Percentiles rank a stretch among this genome's conserved stretches.
These are phyloP conservation scores for Medicago arabica DNA, from an alignment of 306 rosid genomes.

Conservation along the genomic window DNA sequence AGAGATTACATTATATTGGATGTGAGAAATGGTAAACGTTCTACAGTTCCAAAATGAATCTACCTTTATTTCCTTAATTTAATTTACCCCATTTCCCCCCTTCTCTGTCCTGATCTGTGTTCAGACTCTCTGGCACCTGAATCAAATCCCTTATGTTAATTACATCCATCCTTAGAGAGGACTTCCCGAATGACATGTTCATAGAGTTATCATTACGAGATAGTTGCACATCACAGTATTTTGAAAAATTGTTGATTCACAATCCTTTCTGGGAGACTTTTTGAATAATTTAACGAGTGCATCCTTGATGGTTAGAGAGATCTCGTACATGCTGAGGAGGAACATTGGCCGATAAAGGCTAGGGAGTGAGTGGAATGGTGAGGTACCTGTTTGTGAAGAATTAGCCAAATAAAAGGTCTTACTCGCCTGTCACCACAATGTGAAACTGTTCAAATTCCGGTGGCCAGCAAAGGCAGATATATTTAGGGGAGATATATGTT, in stretches of 20 bases:
- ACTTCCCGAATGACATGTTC: slow-evolving; percentile 12
- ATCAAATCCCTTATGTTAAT: slow-evolving; percentile 3
- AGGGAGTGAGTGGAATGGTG: background rate
- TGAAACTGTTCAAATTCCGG: background rate
- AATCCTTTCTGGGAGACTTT: background rate
- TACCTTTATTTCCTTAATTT: slow-evolving; percentile 37
- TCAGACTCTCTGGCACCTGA: slow-evolving; percentile 22
- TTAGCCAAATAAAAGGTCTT: background rate
- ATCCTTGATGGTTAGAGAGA: background rate
- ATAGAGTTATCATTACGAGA: slow-evolving; percentile 12
- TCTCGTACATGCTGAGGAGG: background rate
- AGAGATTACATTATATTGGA: slow-evolving; percentile 63
- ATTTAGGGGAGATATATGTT: no score
- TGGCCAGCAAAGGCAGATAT: background rate
- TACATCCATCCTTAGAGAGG: slow-evolving; percentile 24
- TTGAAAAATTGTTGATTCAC: background rate
- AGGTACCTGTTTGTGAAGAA: background rate
- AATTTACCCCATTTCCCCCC: background rate
- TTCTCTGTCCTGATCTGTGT: background rate
- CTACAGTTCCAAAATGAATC: slow-evolving; percentile 24
- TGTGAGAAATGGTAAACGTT: slow-evolving; percentile 85
- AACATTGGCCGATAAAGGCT: background rate
- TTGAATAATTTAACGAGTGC: background rate
- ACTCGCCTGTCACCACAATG: background rate
- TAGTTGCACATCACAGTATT: background rate